Conservation (phyloP, 139 green algal genomes). For the Desmodesmus armatus region DNA sequence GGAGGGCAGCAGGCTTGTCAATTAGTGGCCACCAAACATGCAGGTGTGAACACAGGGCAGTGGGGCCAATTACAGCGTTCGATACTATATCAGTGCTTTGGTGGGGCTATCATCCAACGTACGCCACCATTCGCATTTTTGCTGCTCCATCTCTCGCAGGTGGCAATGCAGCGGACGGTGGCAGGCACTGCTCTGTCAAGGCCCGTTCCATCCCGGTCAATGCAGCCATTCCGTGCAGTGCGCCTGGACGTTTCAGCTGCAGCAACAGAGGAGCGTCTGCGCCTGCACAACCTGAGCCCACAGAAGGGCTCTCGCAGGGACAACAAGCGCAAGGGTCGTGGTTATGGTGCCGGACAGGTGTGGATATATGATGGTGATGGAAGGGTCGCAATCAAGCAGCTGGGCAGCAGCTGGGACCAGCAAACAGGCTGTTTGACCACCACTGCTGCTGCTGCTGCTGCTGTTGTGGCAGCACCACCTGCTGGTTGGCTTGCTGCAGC, state of each 20-base stretch:
- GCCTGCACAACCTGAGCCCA: slow-evolving; percentile 93
- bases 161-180: slow-evolving; percentile 4
- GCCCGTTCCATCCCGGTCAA: slow-evolving; percentile 1
- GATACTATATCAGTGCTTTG: no score
- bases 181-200: slow-evolving; percentile 16
- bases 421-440: background rate
- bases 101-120: no score
- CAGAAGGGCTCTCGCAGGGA: slow-evolving; percentile 79
- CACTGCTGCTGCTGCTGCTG: background rate
- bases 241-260: slow-evolving; percentile 35
- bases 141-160: background rate
- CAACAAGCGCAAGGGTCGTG: slow-evolving; percentile 93
- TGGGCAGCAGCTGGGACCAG: background rate
- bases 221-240: slow-evolving; percentile 35
- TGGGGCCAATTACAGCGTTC: no score
- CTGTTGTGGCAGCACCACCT: no score
- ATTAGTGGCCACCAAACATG: no score
- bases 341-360: slow-evolving; percentile 93
- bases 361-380: background rate
- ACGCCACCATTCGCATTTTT: no score
- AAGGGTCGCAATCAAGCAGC: background rate
- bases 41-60: no score
- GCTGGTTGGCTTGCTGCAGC: background rate
- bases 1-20: no score
- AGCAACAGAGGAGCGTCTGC: slow-evolving; percentile 70